Conservation (phyloP, 2,329 filamentous ascomycete species). For the Paecilomyces sp. region DNA sequence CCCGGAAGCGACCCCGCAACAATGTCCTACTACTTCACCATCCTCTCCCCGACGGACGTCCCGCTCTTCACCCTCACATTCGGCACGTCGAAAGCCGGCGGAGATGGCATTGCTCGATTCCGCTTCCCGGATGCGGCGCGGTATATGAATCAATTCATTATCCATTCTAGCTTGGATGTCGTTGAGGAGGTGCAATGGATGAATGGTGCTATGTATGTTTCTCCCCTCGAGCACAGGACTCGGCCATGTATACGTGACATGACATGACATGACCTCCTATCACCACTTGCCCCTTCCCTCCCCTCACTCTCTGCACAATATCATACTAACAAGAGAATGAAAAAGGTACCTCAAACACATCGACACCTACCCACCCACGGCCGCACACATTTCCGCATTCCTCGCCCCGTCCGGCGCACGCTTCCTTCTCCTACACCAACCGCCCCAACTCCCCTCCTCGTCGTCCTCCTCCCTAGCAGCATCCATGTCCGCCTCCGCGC, state of each 20-base stretch:
- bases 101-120: slow-evolving; percentile 85
- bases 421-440: slow-evolving; percentile 89
- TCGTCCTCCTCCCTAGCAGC: slow-evolving; percentile 27
- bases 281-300: not conserved
- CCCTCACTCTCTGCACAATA: not conserved
- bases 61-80: slow-evolving; percentile 97
- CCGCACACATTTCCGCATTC: slow-evolving; percentile 91
- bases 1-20: not conserved
- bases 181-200: slow-evolving; percentile 96
- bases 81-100: slow-evolving; percentile 90
- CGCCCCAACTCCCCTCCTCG: slow-evolving; percentile 45
- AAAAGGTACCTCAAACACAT: slow-evolving; percentile 88
- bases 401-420: slow-evolving; percentile 87
- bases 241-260: not conserved
- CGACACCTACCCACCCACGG: slow-evolving; percentile 78
- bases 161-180: slow-evolving; percentile 88
- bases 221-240: not conserved
- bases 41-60: slow-evolving; percentile 91
- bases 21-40: slow-evolving; percentile 99
- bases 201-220: slow-evolving; percentile 66
- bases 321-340: not conserved
- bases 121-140: slow-evolving; percentile 82
- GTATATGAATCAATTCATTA: slow-evolving; percentile 95
- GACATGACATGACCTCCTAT: not conserved
- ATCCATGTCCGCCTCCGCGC: slow-evolving; percentile 15